A percentile compares a stretch with the other conserved stretches of the same genome.
These are phyloP conservation scores for Alternaria ventricosa DNA, from an alignment of 2,329 filamentous ascomycete species.

Conservation along the genomic window DNA sequence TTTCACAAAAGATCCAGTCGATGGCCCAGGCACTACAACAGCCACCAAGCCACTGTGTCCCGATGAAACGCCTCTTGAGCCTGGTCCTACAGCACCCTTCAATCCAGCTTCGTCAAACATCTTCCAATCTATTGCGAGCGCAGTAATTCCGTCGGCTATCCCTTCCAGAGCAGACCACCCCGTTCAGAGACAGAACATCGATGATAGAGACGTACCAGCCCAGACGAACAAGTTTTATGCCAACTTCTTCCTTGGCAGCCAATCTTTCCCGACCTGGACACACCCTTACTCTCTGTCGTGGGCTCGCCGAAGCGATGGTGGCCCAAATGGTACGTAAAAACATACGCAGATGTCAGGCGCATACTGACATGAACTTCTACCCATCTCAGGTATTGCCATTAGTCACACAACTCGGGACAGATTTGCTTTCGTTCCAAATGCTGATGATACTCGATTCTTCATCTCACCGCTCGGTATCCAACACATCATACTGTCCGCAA, in stretches of 20 bases:
- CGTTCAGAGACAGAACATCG: constrained; percentile 48
- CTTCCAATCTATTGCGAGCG: constrained; percentile 52
- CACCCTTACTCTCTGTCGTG: constrained; percentile 64
- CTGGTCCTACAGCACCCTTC: constrained; percentile 31
- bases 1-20: constrained; percentile 35
- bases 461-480: constrained; percentile 85
- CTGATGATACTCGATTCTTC: constrained; percentile 67
- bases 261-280: constrained; percentile 72
- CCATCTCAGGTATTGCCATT: constrained; percentile 63
- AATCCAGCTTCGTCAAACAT: constrained; percentile 36
- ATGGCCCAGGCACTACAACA: constrained; percentile 23
- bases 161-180: constrained; percentile 49
- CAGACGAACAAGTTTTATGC: constrained; percentile 76
- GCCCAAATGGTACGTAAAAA: constrained; percentile 69
- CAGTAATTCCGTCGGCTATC: constrained; percentile 49
- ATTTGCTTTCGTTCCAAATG: constrained; percentile 56
- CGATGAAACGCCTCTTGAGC: constrained; percentile 34
- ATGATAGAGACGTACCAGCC: constrained; percentile 56
- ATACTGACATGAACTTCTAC: not conserved
- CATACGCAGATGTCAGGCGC: not conserved
- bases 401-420: constrained; percentile 76
- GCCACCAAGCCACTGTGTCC: constrained; percentile 34
- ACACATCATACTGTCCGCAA: constrained; percentile 79
- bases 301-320: constrained; percentile 59
- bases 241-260: constrained; percentile 80